Evolutionary conservation across 176 grass and related monocot species (phyloP).

Genomic region (Oropetium thomaeum): DNA sequence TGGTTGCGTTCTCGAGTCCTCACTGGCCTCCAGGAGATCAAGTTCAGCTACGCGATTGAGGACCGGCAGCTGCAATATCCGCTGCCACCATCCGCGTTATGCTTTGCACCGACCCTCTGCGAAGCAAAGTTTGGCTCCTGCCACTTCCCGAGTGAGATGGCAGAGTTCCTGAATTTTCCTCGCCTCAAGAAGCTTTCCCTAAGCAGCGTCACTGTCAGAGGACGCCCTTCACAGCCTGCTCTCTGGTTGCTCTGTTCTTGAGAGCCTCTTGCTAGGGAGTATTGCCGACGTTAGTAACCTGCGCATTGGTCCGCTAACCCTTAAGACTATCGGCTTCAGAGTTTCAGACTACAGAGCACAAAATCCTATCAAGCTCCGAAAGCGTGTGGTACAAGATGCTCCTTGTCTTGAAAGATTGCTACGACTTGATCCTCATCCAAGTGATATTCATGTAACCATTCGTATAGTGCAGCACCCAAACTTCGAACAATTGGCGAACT

Average conservation of each 20-base stretch:
- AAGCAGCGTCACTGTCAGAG: background rate
- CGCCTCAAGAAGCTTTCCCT: background rate
- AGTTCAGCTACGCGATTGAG: background rate
- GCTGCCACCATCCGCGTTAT: background rate
- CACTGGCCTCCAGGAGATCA: background rate
- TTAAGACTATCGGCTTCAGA: background rate
- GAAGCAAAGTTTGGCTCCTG: background rate
- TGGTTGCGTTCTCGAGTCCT: background rate
- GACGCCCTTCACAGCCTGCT: background rate
- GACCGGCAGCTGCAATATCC: background rate
- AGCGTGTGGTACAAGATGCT: background rate
- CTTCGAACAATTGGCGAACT: background rate
- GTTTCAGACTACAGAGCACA: background rate
- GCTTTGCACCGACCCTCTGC: background rate
- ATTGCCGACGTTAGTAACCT: background rate
- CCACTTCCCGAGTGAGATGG: background rate
- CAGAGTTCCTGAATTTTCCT: background rate
- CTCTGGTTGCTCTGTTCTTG: background rate
- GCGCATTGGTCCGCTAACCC: background rate
- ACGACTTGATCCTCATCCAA: background rate
- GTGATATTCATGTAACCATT: too few species aligned
- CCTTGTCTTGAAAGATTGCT: constrained; percentile 7
- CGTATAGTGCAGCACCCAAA: background rate
- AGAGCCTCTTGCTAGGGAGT: background rate
- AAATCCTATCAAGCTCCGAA: background rate